Evolutionary conservation across 2,329 filamentous ascomycete genomes (phyloP), one percentile per base, ranked within the genome.

Genomic region (Alternaria arbusti): DNA sequence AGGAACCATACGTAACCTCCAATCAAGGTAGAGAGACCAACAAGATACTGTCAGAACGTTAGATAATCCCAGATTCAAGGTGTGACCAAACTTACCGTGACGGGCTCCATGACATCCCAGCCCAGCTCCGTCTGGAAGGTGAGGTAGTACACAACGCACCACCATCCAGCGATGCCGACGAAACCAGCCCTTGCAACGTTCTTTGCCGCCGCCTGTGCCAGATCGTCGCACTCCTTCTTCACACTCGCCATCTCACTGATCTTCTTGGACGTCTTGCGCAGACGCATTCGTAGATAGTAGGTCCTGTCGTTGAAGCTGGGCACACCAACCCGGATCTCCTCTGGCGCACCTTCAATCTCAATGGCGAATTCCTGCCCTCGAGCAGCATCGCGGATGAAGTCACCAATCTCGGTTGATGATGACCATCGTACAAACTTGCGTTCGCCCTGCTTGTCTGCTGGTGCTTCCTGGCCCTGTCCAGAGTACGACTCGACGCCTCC

Each of bases 1-100:
- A 97, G 83, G 78, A 97, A 97, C 93, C 93, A 97, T 57, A 97
- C 84, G 74, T 97, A 97, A 69, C 93, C 94, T 8, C 90, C 90
- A 83, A 97, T 96, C 74, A 97, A 88, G 12, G 91, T 94, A 1
- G 90, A 88, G 67, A 97, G 84, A n/a, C 93, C 92, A 3, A 92
- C 93, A 15, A 97, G 88, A 75, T 97, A 97, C 32, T 79, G 26
- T 17, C 3, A 28, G 6, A 32, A 13, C 50, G 22, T 64, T 28
- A 70, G 63, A 13, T 50, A 6, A 17, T 26, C 15, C 46, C 43
- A 12, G 17, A 54, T 52, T 58, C 49, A 3, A 43, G 25, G 6
- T 28, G 25, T 9, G 46, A n/a, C 9, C 22, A 15, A 51, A 12
- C 78, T 67, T 71, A 83, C 82, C 1, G 93, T 97, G 3, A 97